These are phyloP conservation scores for Wilhelminamyces savonicus DNA, from an alignment of 805 yeast species.

Conservation along the genomic window DNA sequence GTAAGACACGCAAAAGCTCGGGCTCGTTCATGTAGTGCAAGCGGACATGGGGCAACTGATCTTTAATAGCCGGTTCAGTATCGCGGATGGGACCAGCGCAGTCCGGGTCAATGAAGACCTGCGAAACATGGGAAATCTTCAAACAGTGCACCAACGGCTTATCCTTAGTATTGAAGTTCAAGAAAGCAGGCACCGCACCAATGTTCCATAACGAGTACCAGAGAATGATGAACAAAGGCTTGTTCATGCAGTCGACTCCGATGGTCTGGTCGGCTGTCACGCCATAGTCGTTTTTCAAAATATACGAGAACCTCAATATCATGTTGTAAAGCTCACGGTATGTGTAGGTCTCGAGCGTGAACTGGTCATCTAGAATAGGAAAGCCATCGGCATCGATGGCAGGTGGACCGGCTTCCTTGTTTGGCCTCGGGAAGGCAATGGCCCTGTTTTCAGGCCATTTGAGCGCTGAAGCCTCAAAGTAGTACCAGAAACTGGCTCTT, in stretches of 20 bases:
- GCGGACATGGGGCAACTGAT: slow-evolving; percentile 29
- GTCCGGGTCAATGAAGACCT: slow-evolving; percentile 71
- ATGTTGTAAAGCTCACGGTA: slow-evolving; percentile 64
- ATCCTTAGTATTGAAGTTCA: slow-evolving; percentile 74
- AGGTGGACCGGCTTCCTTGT: slow-evolving; percentile 18
- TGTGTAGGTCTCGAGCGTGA: slow-evolving; percentile 56
- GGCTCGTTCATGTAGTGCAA: slow-evolving; percentile 48
- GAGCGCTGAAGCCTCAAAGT: slow-evolving; percentile 51
- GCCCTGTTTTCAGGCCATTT: slow-evolving; percentile 49
- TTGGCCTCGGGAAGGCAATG: slow-evolving; percentile 54
- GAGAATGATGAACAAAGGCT: slow-evolving; percentile 69
- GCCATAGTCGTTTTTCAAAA: slow-evolving; percentile 57
- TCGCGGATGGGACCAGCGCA: slow-evolving; percentile 47
- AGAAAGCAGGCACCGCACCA: slow-evolving; percentile 83
- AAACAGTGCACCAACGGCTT: slow-evolving; percentile 76
- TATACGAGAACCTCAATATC: slow-evolving; percentile 58
- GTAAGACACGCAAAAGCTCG: slow-evolving; percentile 37
- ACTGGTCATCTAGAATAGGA: slow-evolving; percentile 47
- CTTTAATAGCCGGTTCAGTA: slow-evolving; percentile 36
- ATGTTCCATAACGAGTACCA: slow-evolving; percentile 90
- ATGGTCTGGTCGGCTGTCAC: slow-evolving; percentile 63
- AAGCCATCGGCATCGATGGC: slow-evolving; percentile 24
- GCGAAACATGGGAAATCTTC: slow-evolving; percentile 54
- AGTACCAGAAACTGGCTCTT: slow-evolving; percentile 62
- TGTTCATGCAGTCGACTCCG: slow-evolving; percentile 73